phyloP scores from a whole-genome alignment of 73 alveolate genomes.

The Paraurostyla sp. region DNA sequence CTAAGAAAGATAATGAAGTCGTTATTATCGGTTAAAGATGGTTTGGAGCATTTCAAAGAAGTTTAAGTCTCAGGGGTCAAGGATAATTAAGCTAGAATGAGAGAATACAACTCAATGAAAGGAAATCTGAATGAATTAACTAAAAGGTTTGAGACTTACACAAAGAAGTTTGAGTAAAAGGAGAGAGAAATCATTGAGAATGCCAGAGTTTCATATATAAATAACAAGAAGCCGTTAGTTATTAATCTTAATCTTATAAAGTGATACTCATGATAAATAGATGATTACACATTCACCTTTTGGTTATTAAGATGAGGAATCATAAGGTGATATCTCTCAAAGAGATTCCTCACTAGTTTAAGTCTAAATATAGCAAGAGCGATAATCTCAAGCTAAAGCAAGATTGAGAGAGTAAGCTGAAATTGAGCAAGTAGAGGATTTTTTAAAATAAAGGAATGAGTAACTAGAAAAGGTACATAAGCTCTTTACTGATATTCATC shows the following conservation, averaged over 20 bases:
- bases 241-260: not conserved
- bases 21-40: not conserved
- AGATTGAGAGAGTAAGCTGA: constrained; percentile 21
- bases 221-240: not conserved
- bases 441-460: constrained; percentile 13
- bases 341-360: not conserved
- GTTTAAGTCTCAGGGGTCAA: not conserved
- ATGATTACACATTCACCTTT: too few relatives aligned
- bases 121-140: not conserved
- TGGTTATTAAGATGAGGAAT: too few relatives aligned
- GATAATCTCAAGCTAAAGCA: not conserved
- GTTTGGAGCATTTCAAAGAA: not conserved
- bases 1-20: not conserved
- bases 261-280: too few relatives aligned
- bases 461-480: constrained; percentile 25
- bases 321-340: too few relatives aligned
- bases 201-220: not conserved
- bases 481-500: not conserved
- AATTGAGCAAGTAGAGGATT: constrained; percentile 7
- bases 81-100: constrained; percentile 20
- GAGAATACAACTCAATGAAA: not conserved
- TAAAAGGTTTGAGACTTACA: not conserved
- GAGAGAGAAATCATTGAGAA: not conserved
- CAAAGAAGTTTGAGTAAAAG: not conserved
- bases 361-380: not conserved